Base-by-base conservation (phyloP, 129 eudicot species). In the Flaveria linearis region DNA sequence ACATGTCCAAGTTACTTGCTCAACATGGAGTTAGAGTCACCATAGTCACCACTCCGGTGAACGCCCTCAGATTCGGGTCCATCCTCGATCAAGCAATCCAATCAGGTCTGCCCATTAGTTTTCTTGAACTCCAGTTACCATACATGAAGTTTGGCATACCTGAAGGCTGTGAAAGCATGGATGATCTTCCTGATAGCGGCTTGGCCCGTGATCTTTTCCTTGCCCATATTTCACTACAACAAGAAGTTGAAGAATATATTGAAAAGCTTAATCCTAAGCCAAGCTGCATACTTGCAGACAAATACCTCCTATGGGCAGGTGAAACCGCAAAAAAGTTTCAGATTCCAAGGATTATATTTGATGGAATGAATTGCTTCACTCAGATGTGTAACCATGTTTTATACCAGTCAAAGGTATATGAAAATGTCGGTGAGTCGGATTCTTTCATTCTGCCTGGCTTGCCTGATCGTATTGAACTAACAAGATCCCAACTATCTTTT, bases 331-430 rank as follows among this genome's bases (percentile, higher is more conserved):
- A 61, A 10, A 84, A 62, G 28, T 84, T 88, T 66, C 70, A 45
- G 50, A 86, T 90, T 43, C 93, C 91, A 9, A 75, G 96, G 88
- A 64, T 86, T 49, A 56, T 82, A 18, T 90, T 88, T 72, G 84
- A 90, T 26, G 88, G 88, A 28, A 82, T 82, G 71, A 81, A 82
- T 30, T 90, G 96, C 76, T 90, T 90, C 80, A 72, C 90, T 18
- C 83, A 84, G 30, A 30, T 84, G 57, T 85, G 91, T 63, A 67
- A 73, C 26, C 80, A 84, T 16, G 80, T 65, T 30, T 60, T 89
- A 73, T 18, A 62, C 51, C 66, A 5, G n/a, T 45, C 77, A 15
- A 66, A 79, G 41, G 79, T 67, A 10, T 28, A 65, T 52, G 80
- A 75, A 33, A 72, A 45, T 5, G 77, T 76, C 5, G 60, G 69